Percentiles rank a stretch among this genome's conserved stretches.
phyloP scores from a whole-genome alignment of 2,329 filamentous ascomycete species.

The Diplocarpon rosae region DNA sequence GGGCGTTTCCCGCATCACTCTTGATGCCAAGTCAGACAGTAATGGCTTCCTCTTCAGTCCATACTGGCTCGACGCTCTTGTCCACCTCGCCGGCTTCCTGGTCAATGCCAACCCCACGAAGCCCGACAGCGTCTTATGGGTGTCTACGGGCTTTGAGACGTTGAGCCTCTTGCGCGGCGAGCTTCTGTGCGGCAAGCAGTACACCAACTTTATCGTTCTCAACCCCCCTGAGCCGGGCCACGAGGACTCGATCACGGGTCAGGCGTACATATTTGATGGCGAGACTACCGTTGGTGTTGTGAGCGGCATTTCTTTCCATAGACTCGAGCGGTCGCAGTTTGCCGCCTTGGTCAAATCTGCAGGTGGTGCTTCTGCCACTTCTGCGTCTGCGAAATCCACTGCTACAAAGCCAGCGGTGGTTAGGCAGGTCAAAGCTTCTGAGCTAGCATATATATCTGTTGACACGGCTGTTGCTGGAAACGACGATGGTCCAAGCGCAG shows the following conservation, averaged over 20 bases:
- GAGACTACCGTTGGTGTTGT: too few relatives aligned
- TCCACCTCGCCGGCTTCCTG: slow-evolving; percentile 49
- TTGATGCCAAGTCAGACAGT: slow-evolving; percentile 33
- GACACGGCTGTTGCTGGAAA: background rate
- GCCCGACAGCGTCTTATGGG: background rate
- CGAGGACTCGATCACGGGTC: too few relatives aligned
- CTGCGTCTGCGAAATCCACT: too few relatives aligned
- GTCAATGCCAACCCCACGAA: slow-evolving; percentile 34
- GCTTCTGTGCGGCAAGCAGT: background rate
- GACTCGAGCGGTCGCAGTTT: too few relatives aligned
- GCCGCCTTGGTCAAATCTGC: too few relatives aligned
- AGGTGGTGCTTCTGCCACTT: too few relatives aligned
- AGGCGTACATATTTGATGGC: too few relatives aligned
- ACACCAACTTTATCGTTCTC: too few relatives aligned
- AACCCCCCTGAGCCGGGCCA: too few relatives aligned
- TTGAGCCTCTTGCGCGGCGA: background rate
- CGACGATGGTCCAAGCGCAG: background rate
- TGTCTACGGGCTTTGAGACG: background rate
- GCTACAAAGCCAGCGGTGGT: too few relatives aligned
- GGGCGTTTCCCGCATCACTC: too few relatives aligned
- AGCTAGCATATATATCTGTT: background rate
- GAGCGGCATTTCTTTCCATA: too few relatives aligned
- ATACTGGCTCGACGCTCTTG: slow-evolving; percentile 43
- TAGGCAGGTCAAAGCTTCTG: background rate
- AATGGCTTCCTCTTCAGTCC: slow-evolving; percentile 45